A percentile compares a stretch with the other conserved stretches of the same genome.
Evolutionary conservation across 75 land plant species (phyloP).

Genomic region (Picea sitchensis): DNA sequence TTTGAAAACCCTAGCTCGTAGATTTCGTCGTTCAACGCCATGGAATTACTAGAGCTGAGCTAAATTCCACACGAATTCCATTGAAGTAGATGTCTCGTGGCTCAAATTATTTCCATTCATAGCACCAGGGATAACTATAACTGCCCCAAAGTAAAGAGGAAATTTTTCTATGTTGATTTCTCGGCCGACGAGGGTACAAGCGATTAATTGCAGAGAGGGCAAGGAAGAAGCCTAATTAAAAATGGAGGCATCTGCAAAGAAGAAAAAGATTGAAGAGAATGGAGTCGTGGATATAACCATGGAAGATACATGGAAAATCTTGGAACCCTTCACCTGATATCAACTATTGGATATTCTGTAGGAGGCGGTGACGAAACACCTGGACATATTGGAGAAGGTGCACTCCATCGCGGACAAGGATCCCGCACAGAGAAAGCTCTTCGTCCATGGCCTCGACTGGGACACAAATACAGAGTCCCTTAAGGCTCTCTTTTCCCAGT

Average conservation of each 20-base stretch:
- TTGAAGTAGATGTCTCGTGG: too few species aligned
- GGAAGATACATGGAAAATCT: constrained; percentile 51
- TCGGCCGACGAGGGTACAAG: too few species aligned
- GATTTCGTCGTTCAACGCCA: too few species aligned
- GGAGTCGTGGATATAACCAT: constrained; percentile 30
- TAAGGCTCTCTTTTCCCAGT: constrained; percentile 44
- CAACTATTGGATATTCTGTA: constrained; percentile 57
- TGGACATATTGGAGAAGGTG: neutral
- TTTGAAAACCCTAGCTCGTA: too few species aligned
- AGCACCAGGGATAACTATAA: too few species aligned
- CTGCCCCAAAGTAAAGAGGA: too few species aligned
- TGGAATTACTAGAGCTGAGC: too few species aligned
- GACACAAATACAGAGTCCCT: constrained; percentile 56
- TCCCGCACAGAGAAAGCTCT: constrained; percentile 57
- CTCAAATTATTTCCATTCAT: too few species aligned
- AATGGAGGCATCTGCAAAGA: constrained; percentile 30
- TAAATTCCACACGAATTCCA: too few species aligned
- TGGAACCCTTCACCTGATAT: constrained; percentile 53
- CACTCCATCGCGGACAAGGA: constrained; percentile 51
- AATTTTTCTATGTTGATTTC: too few species aligned
- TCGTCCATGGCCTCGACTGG: constrained; percentile 66
- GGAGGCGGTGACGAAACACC: too few species aligned
- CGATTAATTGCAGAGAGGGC: neutral
- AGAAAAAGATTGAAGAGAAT: constrained; percentile 60
- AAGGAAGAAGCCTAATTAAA: neutral